Evolutionary conservation across 164 flowering plant species (phyloP).

Genomic region (Malania oleifera): DNA sequence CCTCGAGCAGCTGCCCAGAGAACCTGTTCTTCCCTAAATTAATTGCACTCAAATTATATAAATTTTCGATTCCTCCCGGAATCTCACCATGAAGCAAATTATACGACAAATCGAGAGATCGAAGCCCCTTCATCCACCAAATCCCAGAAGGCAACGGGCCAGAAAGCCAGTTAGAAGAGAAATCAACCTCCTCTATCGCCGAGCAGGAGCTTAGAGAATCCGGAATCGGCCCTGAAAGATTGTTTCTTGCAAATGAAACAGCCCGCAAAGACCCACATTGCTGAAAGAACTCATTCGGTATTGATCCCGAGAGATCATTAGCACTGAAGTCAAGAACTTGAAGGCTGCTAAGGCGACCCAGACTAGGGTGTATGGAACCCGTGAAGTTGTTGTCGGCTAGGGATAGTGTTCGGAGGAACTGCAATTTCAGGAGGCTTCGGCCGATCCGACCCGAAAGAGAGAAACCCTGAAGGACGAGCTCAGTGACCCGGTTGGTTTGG

Average conservation of each 20-base stretch:
- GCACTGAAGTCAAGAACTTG: conserved; percentile 58
- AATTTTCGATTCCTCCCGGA: conserved; percentile 46
- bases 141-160: conserved; percentile 57
- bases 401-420: conserved; percentile 31
- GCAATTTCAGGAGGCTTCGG: conserved; percentile 39
- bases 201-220: conserved; percentile 58
- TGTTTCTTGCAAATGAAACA: conserved; percentile 66
- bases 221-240: conserved; percentile 63
- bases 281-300: conserved; percentile 66
- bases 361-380: conserved; percentile 53
- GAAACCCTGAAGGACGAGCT: conserved; percentile 36
- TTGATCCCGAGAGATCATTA: conserved; percentile 62
- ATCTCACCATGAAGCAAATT: conserved; percentile 71
- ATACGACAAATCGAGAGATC: conserved; percentile 68
- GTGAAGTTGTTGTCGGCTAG: conserved; percentile 55
- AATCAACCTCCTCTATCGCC: conserved; percentile 47
- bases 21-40: conserved; percentile 51
- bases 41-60: conserved; percentile 50
- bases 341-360: conserved; percentile 42
- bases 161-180: conserved; percentile 68
- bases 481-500: conserved; percentile 32
- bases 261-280: conserved; percentile 66
- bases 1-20: conserved; percentile 60
- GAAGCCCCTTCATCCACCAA: conserved; percentile 63
- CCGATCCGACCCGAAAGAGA: conserved; percentile 50